Base-by-base conservation (phyloP, 177 flowering plant genomes). In the Tripterygium wilfordii region DNA sequence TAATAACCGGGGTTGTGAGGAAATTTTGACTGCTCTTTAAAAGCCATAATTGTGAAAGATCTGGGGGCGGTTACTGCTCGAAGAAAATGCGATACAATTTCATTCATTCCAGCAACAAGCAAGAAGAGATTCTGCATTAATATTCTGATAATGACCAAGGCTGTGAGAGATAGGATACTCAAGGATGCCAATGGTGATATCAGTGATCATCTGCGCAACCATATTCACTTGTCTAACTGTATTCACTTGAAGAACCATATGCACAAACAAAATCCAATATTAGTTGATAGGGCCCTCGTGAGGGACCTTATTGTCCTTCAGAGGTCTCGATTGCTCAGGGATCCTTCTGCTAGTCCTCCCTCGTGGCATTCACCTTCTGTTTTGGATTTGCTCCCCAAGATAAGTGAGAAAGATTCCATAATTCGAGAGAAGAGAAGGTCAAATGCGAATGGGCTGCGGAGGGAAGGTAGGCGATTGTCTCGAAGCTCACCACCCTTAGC, bases 221-320 rank as follows among this genome's bases (percentile, higher is more conserved):
- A 94, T 54, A 82, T 89, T 17, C 96, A 89, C 68, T 72, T 89
- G 66, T 85, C 97, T 1, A 94, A 89, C 49, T 89, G 97, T 54
- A 89, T 85, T 58, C 97, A 94, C 66, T 68, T 94, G 81, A 94
- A 89, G 68, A 87, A 89, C 70, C 97, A 86, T 54, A 83, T 94
- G 95, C 97, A 84, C 48, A 77, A 72, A 66, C 81, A 81, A 5
- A 87, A 89, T 53, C 95, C 99, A 3, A 60, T 76, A 1, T 54
- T 76, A 60, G 65, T 85, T 4, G 95, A 89, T 48, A 70, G 84
- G 61, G 74, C 91, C 8, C 78, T 89, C 18, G 71, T 81, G 77
- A 78, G 86, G 76, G 99, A 85, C 60, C 95, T 94, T 16, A 66
- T 80, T 42, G 84, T 63, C 49, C 86, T 94, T 59, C 97, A 84